A percentile compares a stretch with the other conserved stretches of the same genome.
These are phyloP conservation scores for Penicillium expansum DNA, from an alignment of 2,329 filamentous ascomycete species.

Conservation along the genomic window DNA sequence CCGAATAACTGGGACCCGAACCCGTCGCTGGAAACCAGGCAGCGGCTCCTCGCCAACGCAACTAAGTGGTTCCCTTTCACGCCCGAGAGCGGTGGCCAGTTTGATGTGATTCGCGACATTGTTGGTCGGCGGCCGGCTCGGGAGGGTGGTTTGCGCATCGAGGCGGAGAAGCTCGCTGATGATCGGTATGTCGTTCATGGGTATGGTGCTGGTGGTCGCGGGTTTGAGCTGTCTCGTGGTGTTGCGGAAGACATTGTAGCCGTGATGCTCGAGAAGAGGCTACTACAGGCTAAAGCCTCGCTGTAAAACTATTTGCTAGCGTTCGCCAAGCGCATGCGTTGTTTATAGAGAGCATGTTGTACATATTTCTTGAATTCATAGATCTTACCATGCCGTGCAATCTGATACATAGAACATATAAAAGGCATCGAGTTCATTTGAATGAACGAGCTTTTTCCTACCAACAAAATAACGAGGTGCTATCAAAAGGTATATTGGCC, in stretches of 20 bases:
- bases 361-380: background rate
- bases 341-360: background rate
- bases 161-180: constrained; percentile 46
- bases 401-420: constrained; percentile 1
- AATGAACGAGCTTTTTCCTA: constrained; percentile 32
- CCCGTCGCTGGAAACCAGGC: constrained; percentile 49
- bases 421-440: constrained; percentile 19
- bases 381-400: background rate
- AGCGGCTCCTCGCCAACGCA: constrained; percentile 47
- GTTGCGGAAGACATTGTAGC: constrained; percentile 52
- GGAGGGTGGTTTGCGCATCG: constrained; percentile 52
- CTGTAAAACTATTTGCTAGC: constrained; percentile 17
- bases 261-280: constrained; percentile 35
- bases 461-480: constrained; percentile 29
- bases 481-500: constrained; percentile 31
- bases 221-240: constrained; percentile 61
- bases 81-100: constrained; percentile 34
- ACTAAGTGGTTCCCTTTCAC: constrained; percentile 44
- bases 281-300: constrained; percentile 23
- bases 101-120: constrained; percentile 47
- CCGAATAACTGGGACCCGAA: constrained; percentile 54
- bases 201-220: constrained; percentile 61
- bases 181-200: constrained; percentile 48
- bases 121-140: constrained; percentile 47
- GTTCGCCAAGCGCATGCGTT: background rate